phyloP scores from a whole-genome alignment of 805 yeast genomes.

The Zygoascus tannicola region DNA sequence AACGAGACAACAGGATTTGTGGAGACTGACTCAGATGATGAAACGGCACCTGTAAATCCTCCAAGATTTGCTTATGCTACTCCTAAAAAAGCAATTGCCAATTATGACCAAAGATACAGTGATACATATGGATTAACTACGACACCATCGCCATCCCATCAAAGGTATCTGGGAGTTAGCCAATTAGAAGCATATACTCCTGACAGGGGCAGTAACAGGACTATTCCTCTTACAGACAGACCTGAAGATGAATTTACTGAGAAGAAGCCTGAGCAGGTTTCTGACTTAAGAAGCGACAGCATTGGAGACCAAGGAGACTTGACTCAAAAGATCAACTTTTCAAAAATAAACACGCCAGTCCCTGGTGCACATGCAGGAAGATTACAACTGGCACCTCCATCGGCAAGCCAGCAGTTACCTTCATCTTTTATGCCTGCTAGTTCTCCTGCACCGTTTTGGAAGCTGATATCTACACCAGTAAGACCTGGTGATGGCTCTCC shows the following conservation, averaged over 20 bases:
- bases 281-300: not conserved
- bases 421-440: slow-evolving; percentile 42
- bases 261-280: not conserved
- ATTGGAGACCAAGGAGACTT: not conserved
- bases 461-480: slow-evolving; percentile 43
- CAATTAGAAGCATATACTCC: slow-evolving; percentile 55
- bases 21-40: slow-evolving; percentile 4
- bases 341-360: slow-evolving; percentile 3
- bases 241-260: not conserved
- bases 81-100: slow-evolving; percentile 10
- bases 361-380: not conserved
- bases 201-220: slow-evolving; percentile 37
- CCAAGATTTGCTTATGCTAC: slow-evolving; percentile 6
- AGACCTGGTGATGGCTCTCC: slow-evolving; percentile 20
- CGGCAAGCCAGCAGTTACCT: slow-evolving; percentile 29
- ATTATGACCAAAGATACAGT: slow-evolving; percentile 5
- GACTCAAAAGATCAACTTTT: not conserved
- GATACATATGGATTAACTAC: slow-evolving; percentile 17
- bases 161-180: slow-evolving; percentile 28
- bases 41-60: not conserved
- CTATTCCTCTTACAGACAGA: slow-evolving; percentile 1
- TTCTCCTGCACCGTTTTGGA: slow-evolving; percentile 87
- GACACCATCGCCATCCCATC: slow-evolving; percentile 14
- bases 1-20: slow-evolving; percentile 18
- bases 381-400: slow-evolving; percentile 30